These are phyloP conservation scores for Kodamaea kaohsiungensis DNA, from an alignment of 805 yeast genomes.

Conservation along the genomic window DNA sequence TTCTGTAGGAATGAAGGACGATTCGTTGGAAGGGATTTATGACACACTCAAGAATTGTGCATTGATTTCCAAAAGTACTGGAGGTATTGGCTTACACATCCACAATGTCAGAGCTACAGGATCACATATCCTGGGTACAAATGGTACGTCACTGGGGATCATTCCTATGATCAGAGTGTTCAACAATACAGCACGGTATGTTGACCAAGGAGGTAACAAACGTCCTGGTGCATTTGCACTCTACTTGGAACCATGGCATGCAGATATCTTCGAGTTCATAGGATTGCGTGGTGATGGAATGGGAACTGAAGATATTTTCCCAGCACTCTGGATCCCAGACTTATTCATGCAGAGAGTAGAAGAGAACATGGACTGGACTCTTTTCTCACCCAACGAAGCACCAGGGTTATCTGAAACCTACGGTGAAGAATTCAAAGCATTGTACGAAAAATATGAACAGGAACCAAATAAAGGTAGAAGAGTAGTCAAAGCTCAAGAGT, in stretches of 20 bases:
- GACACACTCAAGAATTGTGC: slow-evolving; percentile 88
- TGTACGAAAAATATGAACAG: slow-evolving; percentile 72
- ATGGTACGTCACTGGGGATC: slow-evolving; percentile 89
- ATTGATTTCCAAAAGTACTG: slow-evolving; percentile 88
- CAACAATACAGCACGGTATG: slow-evolving; percentile 94
- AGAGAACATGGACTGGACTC: slow-evolving; percentile 75
- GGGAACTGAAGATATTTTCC: slow-evolving; percentile 90
- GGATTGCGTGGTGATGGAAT: slow-evolving; percentile 80
- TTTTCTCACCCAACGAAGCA: slow-evolving; percentile 87
- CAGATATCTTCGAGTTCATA: slow-evolving; percentile 82
- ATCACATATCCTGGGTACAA: slow-evolving; percentile 85
- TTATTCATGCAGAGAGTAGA: slow-evolving; percentile 91
- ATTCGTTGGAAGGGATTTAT: slow-evolving; percentile 93
- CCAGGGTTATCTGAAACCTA: slow-evolving; percentile 81
- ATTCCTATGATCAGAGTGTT: slow-evolving; percentile 96
- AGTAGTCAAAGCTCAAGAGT: slow-evolving; percentile 79
- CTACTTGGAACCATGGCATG: slow-evolving; percentile 96
- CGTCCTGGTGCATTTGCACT: slow-evolving; percentile 97
- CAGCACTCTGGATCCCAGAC: slow-evolving; percentile 94
- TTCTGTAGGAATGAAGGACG: slow-evolving; percentile 87
- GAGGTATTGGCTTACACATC: slow-evolving; percentile 91
- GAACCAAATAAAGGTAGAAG: slow-evolving; percentile 60
- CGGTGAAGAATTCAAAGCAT: slow-evolving; percentile 77
- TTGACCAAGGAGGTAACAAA: slow-evolving; percentile 97
- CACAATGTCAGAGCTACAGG: slow-evolving; percentile 87